Evolutionary conservation across 2,329 filamentous ascomycete species (phyloP).

Genomic region (Fragosphaeria purpurea): DNA sequence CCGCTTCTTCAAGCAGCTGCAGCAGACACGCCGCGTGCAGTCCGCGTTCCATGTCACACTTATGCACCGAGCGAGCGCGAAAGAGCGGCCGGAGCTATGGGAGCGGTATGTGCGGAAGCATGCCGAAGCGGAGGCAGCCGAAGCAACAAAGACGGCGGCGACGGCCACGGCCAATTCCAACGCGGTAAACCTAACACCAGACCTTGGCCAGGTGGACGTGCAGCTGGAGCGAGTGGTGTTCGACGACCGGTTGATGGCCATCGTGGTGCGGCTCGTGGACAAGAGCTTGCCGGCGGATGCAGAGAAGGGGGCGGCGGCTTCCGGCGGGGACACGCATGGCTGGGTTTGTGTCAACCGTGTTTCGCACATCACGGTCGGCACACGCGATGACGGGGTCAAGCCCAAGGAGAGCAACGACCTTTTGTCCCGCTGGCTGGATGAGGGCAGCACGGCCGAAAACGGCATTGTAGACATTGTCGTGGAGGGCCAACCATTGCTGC

Average conservation of each 20-base stretch:
- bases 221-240: constrained; percentile 65
- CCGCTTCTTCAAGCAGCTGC: constrained; percentile 67
- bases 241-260: constrained; percentile 80
- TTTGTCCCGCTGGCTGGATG: constrained; percentile 62
- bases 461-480: constrained; percentile 40
- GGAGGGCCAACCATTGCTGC: constrained; percentile 36
- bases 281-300: constrained; percentile 18
- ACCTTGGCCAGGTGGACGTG: constrained; percentile 56
- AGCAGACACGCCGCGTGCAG: constrained; percentile 66
- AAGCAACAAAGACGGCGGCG: constrained; percentile 4
- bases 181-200: constrained; percentile 24
- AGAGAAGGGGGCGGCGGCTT: constrained; percentile 14
- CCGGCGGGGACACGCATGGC: constrained; percentile 14
- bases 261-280: constrained; percentile 66
- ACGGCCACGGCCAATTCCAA: neutral
- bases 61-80: constrained; percentile 63
- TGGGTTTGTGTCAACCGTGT: constrained; percentile 69
- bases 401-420: constrained; percentile 91
- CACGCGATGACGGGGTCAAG: constrained; percentile 63
- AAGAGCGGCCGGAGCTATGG: constrained; percentile 62
- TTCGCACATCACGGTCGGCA: constrained; percentile 86
- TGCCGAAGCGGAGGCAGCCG: constrained; percentile 26
- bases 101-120: constrained; percentile 57
- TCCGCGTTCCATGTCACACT: constrained; percentile 87
- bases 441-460: constrained; percentile 33